Evolutionary conservation across 2,329 filamentous ascomycete genomes (phyloP), one percentile per base, ranked within the genome.

Genomic region (Alternaria arbusti): DNA sequence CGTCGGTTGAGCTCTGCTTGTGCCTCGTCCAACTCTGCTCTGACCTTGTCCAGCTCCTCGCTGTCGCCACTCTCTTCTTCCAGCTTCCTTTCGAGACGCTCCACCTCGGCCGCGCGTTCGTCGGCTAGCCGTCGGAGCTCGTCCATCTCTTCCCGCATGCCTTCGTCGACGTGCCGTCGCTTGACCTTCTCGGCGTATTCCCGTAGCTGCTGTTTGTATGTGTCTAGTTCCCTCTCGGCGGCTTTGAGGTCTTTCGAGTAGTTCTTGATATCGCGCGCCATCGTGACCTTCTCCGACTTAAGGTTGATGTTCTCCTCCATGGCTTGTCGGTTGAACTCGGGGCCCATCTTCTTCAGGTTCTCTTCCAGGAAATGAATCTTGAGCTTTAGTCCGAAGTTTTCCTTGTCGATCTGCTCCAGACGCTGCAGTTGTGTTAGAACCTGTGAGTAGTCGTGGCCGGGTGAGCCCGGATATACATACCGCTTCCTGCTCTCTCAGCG

Each of bases 331-430:
- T 94, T 96, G 83, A 94, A 96, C 59, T 94, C 93, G 8, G 93
- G 94, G 1, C 95, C 95, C 58, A 91, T 89, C 78, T 96, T 97
- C 57, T 90, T 88, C 54, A 99, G 82, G 13, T 93, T 92, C 71
- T 98, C 93, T 79, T 99, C 94, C 59, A 99, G 86, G 78, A 97
- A 99, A 80, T 98, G 94, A 57, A 98, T 68, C 30, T 72, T 72
- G 10, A 72, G 61, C 58, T 72, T 72, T 45, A 99, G 85, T 23
- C 93, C 93, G 77, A 98, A 99, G 77, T 99, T 99, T 77, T 98
- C 96, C 83, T 99, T 99, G 77, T 97, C 94, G 72, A 99, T 95
- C 76, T 92, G 92, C 82, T 97, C 93, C 71, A 99, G 95, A 70
- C 89, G 88, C 85, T 88, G 55, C 26, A n/a, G 15, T 12, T 52